These are phyloP conservation scores for Podospora comata DNA, from an alignment of 495 filamentous ascomycete species.

Conservation along the genomic window DNA sequence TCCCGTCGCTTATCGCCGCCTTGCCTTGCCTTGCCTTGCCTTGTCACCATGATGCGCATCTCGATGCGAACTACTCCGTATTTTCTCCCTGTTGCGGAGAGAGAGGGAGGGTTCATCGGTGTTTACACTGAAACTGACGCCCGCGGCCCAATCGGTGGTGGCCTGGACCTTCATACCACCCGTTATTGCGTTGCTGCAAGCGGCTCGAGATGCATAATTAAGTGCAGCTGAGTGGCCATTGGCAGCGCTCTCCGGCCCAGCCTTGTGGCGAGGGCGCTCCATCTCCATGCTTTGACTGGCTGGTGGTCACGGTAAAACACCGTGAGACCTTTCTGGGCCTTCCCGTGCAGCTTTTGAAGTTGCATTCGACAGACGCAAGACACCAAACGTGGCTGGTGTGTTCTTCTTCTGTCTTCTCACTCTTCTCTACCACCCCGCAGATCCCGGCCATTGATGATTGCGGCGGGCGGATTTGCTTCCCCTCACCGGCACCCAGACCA, in stretches of 20 bases:
- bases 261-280: slow-evolving; percentile 29
- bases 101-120: slow-evolving; percentile 8
- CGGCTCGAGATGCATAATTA: slow-evolving; percentile 33
- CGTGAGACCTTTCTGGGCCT: slow-evolving; percentile 21
- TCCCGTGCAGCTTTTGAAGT: neutral
- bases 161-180: slow-evolving; percentile 17
- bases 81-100: no score
- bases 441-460: slow-evolving; percentile 5
- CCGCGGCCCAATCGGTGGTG: slow-evolving; percentile 19
- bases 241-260: slow-evolving; percentile 26
- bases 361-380: slow-evolving; percentile 13
- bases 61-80: neutral
- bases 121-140: slow-evolving; percentile 31
- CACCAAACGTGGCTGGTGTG: slow-evolving; percentile 15
- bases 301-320: slow-evolving; percentile 28
- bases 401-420: neutral
- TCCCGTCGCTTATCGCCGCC: slow-evolving; percentile 8
- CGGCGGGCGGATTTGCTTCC: neutral
- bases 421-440: neutral
- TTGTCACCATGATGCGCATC: neutral
- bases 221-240: slow-evolving; percentile 31
- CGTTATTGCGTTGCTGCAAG: slow-evolving; percentile 25
- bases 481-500: neutral
- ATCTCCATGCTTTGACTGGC: slow-evolving; percentile 27
- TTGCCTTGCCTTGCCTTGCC: neutral